Evolutionary conservation across 2,329 filamentous ascomycete species (phyloP), one percentile per base, ranked within the genome.

Genomic region (Xylaria polymorpha): DNA sequence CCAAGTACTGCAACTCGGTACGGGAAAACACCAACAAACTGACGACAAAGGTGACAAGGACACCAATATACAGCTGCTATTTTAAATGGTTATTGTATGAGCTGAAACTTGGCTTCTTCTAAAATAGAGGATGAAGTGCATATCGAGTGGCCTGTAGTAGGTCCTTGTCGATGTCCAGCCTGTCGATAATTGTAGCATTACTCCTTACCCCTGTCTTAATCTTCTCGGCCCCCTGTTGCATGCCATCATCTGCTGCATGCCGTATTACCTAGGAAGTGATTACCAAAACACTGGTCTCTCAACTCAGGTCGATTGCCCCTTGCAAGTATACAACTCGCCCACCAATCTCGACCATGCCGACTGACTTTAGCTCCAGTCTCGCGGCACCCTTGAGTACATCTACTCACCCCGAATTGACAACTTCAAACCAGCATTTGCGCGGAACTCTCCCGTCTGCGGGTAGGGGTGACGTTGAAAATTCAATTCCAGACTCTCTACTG

Each of bases 281-380:
- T 71, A 66, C 68, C 68, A 69, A 66, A 53, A 63, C 39, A 62
- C 51, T 43, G 61, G 65, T 72, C 62, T 51, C 46, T 46, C 20
- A 44, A 59, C 35, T 59, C 18, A 44, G 56, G 56, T 44, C 56
- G 20, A 32, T 32, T 58, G 39, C 35, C 55, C 65, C 70, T 68
- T 57, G 61, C 62, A 63, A 59, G 58, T 53, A 46, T 51, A 48
- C 51, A 68, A 46, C 48, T 56, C 57, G 44, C 55, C 63, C 66
- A 43, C 61, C 50, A 61, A 63, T 56, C 50, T 63, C 55, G 58
- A 32, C 58, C 18, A 43, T 25, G 48, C 35, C 25, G 20, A 18
- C 46, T 61, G 44, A 56, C 18, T 25, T 55, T 22, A 48, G 56
- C 55, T 64, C 37, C 18, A 61, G 55, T 61, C 55, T 64, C 29